Evolutionary conservation across 345 rosid genomes (phyloP).

Genomic region (Camelina neglecta): DNA sequence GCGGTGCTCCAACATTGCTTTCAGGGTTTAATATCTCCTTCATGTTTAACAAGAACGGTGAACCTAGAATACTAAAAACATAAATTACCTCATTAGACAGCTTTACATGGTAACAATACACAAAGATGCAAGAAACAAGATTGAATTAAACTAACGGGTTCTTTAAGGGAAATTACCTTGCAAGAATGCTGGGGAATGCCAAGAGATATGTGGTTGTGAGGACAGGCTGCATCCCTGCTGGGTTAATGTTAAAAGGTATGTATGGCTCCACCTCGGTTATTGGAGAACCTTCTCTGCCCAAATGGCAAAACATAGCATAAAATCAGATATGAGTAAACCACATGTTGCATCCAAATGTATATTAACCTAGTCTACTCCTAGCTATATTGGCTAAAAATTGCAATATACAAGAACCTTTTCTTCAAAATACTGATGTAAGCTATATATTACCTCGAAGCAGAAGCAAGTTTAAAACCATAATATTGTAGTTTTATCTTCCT

Average conservation of each 20-base stretch:
- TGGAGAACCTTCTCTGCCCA: conserved; percentile 83
- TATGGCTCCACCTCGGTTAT: conserved; percentile 94
- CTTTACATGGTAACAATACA: conserved; percentile 1
- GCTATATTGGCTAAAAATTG: neutral
- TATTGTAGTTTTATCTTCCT: conserved; percentile 94
- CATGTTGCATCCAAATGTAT: neutral
- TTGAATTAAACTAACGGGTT: neutral
- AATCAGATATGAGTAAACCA: conserved; percentile 28
- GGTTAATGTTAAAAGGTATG: conserved; percentile 93
- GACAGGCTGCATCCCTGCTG: conserved; percentile 98
- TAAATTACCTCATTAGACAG: conserved; percentile 40
- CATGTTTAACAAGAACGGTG: conserved; percentile 74
- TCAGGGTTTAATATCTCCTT: conserved; percentile 90
- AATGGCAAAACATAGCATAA: conserved; percentile 33
- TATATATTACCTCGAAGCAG: conserved; percentile 68
- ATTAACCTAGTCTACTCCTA: neutral
- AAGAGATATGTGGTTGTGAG: conserved; percentile 88
- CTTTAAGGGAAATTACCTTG: conserved; percentile 56
- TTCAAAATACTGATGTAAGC: conserved; percentile 18
- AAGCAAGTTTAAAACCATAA: conserved; percentile 95
- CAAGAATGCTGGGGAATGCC: conserved; percentile 91
- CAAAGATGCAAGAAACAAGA: conserved; percentile 21
- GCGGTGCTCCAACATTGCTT: conserved; percentile 83
- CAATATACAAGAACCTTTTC: conserved; percentile 8
- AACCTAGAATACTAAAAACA: conserved; percentile 70